Conservation (phyloP, 2,329 filamentous ascomycete species). For the Hypocrella siamensis region DNA sequence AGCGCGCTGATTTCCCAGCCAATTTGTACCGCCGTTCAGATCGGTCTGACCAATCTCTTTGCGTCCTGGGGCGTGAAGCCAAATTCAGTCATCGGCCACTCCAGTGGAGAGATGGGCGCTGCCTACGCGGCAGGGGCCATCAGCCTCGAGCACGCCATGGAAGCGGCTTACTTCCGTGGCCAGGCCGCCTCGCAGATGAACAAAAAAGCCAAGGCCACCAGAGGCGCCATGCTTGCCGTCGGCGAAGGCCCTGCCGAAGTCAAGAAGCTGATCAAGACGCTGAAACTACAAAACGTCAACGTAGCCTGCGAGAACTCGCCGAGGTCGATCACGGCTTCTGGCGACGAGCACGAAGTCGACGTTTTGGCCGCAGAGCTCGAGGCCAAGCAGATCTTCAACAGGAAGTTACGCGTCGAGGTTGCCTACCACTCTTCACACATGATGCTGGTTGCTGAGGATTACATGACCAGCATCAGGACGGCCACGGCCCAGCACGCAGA, state of each 20-base stretch:
- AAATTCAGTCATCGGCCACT: conserved; percentile 25
- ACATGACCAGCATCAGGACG: conserved; percentile 18
- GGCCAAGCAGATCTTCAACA: conserved; percentile 27
- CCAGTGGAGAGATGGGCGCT: conserved; percentile 31
- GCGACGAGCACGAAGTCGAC: conserved; percentile 27
- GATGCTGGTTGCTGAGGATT: conserved; percentile 31
- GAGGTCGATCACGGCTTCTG: conserved; percentile 32
- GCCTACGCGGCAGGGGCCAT: conserved; percentile 28
- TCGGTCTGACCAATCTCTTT: conserved; percentile 28
- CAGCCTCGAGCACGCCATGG: conserved; percentile 26
- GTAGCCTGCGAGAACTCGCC: conserved; percentile 35
- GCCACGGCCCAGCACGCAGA: conserved; percentile 10
- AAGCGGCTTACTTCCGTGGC: conserved; percentile 33
- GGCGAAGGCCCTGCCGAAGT: conserved; percentile 27
- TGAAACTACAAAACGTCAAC: conserved; percentile 9
- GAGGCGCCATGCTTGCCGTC: conserved; percentile 40
- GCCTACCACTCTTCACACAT: conserved; percentile 42
- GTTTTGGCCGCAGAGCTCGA: conserved; percentile 21
- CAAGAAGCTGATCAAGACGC: conserved; percentile 18
- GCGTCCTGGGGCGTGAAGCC: conserved; percentile 25
- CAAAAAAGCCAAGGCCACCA: conserved; percentile 20
- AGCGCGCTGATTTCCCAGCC: conserved; percentile 27
- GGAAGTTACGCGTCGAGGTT: conserved; percentile 30
- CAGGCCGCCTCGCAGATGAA: conserved; percentile 27
- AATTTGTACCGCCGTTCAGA: conserved; percentile 28